Conservation (phyloP, 2,329 filamentous ascomycete species). For the Fusarium lateritium region DNA sequence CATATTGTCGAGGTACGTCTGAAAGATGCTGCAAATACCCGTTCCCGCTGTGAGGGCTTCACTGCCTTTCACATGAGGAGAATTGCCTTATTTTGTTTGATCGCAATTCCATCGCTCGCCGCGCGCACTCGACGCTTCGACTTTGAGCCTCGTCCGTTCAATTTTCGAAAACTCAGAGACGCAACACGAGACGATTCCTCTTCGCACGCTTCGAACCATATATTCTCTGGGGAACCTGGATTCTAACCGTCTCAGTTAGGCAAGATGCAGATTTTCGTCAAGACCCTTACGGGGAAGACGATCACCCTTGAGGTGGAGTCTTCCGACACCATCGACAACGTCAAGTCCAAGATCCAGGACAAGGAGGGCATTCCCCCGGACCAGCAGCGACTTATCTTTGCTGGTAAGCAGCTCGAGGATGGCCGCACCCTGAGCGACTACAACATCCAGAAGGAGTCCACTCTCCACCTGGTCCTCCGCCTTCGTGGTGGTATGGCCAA, state of each 20-base stretch:
- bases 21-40: constrained; percentile 62
- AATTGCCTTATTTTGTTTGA: constrained; percentile 29
- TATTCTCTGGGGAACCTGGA: constrained; percentile 27
- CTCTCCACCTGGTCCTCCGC: constrained; percentile 96
- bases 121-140: constrained; percentile 34
- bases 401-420: constrained; percentile 99
- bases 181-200: constrained; percentile 20
- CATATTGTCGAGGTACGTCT: constrained; percentile 75
- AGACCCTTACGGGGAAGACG: constrained; percentile 98
- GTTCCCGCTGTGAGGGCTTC: constrained; percentile 50
- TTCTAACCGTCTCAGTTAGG: constrained; percentile 66
- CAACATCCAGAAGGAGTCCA: constrained; percentile 99
- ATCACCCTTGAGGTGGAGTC: constrained; percentile 99
- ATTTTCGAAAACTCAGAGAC: constrained; percentile 27
- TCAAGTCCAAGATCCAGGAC: constrained; percentile 99
- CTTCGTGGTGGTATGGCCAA: constrained; percentile 95
- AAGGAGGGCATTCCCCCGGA: constrained; percentile 99
- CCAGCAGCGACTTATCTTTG: constrained; percentile 99
- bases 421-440: constrained; percentile 99
- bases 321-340: constrained; percentile 99
- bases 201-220: constrained; percentile 10
- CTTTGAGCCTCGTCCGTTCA: constrained; percentile 23
- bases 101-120: constrained; percentile 25
- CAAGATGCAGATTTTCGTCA: constrained; percentile 85
- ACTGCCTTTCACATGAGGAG: constrained; percentile 54